Conservation (phyloP, 306 rosid species). For the Rosa rugosa region DNA sequence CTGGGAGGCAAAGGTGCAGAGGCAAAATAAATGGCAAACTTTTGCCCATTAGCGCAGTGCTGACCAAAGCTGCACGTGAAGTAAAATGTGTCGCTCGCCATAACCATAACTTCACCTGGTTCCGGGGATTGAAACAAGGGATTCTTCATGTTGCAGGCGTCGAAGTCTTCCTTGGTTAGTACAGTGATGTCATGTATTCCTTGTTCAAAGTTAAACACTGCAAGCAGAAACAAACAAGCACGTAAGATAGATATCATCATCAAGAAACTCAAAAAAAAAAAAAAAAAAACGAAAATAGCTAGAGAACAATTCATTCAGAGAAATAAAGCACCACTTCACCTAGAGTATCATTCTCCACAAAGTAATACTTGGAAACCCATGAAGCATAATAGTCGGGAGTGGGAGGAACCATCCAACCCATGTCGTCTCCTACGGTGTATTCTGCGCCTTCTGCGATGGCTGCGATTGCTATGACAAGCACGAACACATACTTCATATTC, state of each 20-base stretch:
- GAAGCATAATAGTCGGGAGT: slow-evolving; percentile 31
- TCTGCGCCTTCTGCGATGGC: slow-evolving; percentile 29
- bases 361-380: slow-evolving; percentile 25
- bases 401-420: slow-evolving; percentile 46
- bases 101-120: neutral
- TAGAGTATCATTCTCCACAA: slow-evolving; percentile 35
- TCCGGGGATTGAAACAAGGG: neutral
- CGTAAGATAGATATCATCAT: neutral
- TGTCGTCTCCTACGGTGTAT: slow-evolving; percentile 34
- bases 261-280: neutral
- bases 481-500: slow-evolving; percentile 4
- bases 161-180: neutral
- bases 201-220: neutral
- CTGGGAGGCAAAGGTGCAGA: neutral
- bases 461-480: slow-evolving; percentile 12
- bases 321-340: slow-evolving; percentile 17
- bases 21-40: neutral
- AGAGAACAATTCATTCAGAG: neutral
- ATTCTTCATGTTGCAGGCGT: neutral
- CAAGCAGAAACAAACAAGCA: neutral
- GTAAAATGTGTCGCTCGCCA: neutral
- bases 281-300: too few relatives aligned
- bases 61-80: neutral
- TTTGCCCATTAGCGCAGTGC: neutral
- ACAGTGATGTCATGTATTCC: neutral